Base-by-base conservation (phyloP, 148 eudicot genomes). In the Silene uniflora region DNA sequence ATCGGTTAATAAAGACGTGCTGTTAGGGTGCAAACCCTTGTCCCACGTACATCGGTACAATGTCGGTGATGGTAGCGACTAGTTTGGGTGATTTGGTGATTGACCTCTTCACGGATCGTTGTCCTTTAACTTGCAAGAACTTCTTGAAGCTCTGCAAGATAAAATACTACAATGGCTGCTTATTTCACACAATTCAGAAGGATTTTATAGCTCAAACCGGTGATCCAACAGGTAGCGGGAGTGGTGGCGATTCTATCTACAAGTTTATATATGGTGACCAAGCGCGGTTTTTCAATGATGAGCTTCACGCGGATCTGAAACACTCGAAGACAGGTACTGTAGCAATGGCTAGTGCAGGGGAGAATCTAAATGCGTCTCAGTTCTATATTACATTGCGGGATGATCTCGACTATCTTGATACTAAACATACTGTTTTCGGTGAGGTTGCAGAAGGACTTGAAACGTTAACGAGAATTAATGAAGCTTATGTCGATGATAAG, bases 141-240 rank as follows among this genome's bases (percentile, higher is more conserved):
- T 94, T 91, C 76, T 72, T 94, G 39, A 94, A 94, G 74, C 96
- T 94, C 22, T 94, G 98, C 98, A 91, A 91, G 86, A 94, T 89
- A 66, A 94, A 94, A 71, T 94, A 94, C 82, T 94, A 91, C 79
- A 90, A 94, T 81, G 97, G 97, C 23, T 94, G 98, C 74, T 77
- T 94, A 68, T 94, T 94, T 81, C 97, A 94, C 83, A 92, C 86
- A 0, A 86, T 94, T 46, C 97, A 91, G 75, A 91, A 90, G 78
- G 93, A 91, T 84, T 94, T 94, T 69, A 90, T 93, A n/a, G 97
- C 93, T 12, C 98, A 94, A 80, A 94, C 98, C 0, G 98, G 97
- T 22, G 96, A 94, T 84, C 97, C 97, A 44, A 89, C 92, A 6
- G 97, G 98, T 39, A 91, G 87, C 1, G 96, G 97, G 7, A 71